These are phyloP conservation scores for Phaffomyces opuntiae DNA, from an alignment of 805 yeast species.

Conservation along the genomic window DNA sequence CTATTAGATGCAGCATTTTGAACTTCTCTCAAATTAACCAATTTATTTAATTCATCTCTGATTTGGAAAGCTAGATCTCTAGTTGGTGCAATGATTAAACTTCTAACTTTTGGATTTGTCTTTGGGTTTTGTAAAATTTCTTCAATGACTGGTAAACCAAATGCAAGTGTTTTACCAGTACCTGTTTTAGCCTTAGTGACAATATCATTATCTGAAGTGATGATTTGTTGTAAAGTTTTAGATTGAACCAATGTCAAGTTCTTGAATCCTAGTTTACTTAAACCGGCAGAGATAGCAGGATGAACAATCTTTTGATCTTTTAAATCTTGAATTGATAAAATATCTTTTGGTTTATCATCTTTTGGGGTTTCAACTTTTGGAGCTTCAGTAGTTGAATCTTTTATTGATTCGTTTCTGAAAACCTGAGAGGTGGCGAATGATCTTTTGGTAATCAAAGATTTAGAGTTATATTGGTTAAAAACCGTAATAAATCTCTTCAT, in stretches of 20 bases:
- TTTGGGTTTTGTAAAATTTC: constrained; percentile 33
- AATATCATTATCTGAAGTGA: constrained; percentile 50
- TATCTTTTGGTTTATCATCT: constrained; percentile 2
- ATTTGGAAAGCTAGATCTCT: constrained; percentile 87
- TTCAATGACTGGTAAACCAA: constrained; percentile 73
- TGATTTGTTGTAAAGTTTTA: constrained; percentile 50
- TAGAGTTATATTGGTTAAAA: too few relatives aligned
- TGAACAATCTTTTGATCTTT: constrained; percentile 24
- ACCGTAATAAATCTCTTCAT: too few relatives aligned
- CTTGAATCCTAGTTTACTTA: constrained; percentile 37
- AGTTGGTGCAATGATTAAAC: constrained; percentile 80
- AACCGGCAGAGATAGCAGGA: constrained; percentile 26
- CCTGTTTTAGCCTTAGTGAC: constrained; percentile 93
- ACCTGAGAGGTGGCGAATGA: constrained; percentile 1
- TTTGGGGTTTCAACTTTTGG: background rate
- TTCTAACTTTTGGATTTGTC: constrained; percentile 35
- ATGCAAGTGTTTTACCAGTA: constrained; percentile 90
- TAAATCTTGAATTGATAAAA: constrained; percentile 17
- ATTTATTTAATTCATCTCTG: constrained; percentile 51
- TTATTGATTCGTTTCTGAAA: background rate
- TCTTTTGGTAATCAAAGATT: background rate
- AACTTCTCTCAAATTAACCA: constrained; percentile 27
- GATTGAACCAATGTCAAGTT: constrained; percentile 66
- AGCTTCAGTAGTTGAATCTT: too few relatives aligned
- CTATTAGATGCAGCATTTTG: constrained; percentile 18